Evolutionary conservation across 75 land plant genomes (phyloP).

Genomic region (Selaginella tamariscina): DNA sequence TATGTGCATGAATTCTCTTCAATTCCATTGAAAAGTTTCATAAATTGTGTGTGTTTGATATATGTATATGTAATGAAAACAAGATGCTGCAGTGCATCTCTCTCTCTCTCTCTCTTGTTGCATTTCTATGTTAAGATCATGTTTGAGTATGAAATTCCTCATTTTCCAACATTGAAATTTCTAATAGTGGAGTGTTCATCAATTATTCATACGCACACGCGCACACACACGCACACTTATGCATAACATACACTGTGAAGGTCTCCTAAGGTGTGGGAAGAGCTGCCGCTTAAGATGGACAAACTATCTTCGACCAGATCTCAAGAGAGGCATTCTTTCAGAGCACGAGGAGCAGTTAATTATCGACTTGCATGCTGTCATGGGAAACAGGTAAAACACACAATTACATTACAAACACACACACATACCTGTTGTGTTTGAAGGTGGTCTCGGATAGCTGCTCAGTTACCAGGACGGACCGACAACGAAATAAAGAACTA

Average conservation of each 20-base stretch:
- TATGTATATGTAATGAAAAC: too few species aligned
- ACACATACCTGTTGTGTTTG: background rate
- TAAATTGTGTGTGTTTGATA: too few species aligned
- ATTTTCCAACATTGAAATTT: too few species aligned
- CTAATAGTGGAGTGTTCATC: too few species aligned
- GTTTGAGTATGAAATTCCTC: too few species aligned
- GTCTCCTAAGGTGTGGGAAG: background rate
- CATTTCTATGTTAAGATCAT: too few species aligned
- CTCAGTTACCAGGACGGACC: background rate
- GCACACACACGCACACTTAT: too few species aligned
- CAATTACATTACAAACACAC: background rate
- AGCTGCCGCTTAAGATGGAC: background rate
- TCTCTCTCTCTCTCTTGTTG: background rate
- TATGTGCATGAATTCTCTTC: too few species aligned
- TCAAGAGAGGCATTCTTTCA: background rate
- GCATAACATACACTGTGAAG: too few species aligned
- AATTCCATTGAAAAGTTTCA: too few species aligned
- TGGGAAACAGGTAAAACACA: background rate
- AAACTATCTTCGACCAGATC: background rate
- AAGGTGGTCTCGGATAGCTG: background rate
- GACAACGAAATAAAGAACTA: background rate
- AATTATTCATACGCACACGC: too few species aligned
- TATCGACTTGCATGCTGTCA: background rate
- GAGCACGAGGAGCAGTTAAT: background rate
- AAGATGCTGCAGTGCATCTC: too few species aligned